Base-by-base conservation (phyloP, 257 asterid species). In the Lavandula angustifolia region DNA sequence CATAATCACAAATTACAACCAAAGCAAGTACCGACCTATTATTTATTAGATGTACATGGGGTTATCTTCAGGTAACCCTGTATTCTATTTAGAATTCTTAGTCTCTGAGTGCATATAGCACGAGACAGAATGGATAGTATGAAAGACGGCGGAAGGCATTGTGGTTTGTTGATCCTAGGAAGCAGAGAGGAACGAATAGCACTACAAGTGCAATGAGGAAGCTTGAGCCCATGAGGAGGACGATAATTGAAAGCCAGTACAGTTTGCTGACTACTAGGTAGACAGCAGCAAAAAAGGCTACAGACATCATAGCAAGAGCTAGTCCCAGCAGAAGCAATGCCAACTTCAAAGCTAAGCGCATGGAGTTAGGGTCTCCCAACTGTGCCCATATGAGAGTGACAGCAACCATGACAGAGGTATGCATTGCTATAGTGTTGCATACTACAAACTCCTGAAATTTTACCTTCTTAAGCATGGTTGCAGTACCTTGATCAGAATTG, bases 311-410 rank as follows among this genome's bases (percentile, higher is more conserved):
- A 17, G 73, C 58, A 10, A 83, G 82, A 29, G 89, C 78, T 52
- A 80, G 37, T 37, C 82, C 89, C 22, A 80, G 66, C 17, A 80
- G 67, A 31, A 84, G 81, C 62, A 73, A 18, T 18, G 82, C 78
- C 22, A 67, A 32, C 27, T 69, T 80, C 12, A 80, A 32, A 64
- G 84, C 86, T 17, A 66, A n/a, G 0, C 43, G 74, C 69, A 60
- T 74, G 52, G 78, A 54, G 22, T 60, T 72, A 29, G 75, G 78
- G 64, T 78, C 84, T 12, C 84, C 84, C 54, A 78, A 6, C 57
- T 83, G 89, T 38, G 86, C 86, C 89, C 86, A 80, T 29, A 80
- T 42, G 66, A 83, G 84, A 7, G 60, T 71, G 53, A 78, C 79
- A 35, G 71, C 82, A 49, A 78, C 86, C 3, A 69, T 60, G 54